These are phyloP conservation scores for Penicillium concentricum DNA, from an alignment of 2,329 filamentous ascomycete genomes.

Conservation along the genomic window DNA sequence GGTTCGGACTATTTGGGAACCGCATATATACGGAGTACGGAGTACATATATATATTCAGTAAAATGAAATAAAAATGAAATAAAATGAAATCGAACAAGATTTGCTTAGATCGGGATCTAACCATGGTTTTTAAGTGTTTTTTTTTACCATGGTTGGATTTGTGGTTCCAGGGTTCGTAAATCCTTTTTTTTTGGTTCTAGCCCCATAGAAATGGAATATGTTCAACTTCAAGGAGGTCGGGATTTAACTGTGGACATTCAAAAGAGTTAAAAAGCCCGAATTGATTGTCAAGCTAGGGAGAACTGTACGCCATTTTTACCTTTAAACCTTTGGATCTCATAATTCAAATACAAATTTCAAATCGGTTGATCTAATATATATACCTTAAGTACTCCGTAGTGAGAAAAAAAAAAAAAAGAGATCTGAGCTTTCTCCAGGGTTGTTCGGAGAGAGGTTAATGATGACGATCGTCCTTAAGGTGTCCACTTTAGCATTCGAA, in stretches of 20 bases:
- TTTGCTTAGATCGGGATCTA: background rate
- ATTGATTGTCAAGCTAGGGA: too few species aligned
- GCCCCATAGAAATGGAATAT: too few species aligned
- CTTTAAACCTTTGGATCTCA: too few species aligned
- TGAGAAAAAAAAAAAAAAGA: background rate
- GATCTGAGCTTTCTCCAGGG: conserved; percentile 3
- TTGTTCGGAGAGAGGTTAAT: conserved; percentile 8
- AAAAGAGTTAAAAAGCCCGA: too few species aligned
- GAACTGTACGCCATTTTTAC: too few species aligned
- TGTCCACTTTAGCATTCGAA: conserved; percentile 25
- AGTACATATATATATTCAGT: too few species aligned
- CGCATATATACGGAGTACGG: background rate
- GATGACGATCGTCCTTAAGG: conserved; percentile 24
- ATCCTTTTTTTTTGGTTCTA: background rate
- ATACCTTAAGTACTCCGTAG: too few species aligned
- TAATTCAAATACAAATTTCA: background rate
- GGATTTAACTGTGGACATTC: too few species aligned
- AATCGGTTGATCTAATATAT: background rate
- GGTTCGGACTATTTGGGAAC: background rate
- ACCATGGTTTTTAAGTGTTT: background rate
- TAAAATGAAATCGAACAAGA: background rate
- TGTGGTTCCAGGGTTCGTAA: background rate
- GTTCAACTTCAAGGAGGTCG: too few species aligned
- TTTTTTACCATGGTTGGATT: background rate
- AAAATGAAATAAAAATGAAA: too few species aligned